Evolutionary conservation across 257 asterid species (phyloP).

Genomic region (Gentiana dahurica): DNA sequence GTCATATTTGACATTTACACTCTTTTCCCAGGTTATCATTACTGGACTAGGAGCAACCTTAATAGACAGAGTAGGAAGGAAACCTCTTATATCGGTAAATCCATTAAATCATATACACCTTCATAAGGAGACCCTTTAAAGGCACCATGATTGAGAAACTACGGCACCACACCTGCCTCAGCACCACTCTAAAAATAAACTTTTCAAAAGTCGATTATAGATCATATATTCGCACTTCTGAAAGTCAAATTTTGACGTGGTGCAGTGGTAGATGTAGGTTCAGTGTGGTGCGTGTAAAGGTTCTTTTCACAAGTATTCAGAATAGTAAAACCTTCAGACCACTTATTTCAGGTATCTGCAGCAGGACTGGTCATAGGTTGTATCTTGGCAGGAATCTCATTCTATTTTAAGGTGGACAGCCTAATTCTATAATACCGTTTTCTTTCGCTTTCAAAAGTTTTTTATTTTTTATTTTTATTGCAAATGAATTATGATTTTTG

Average conservation of each 20-base stretch:
- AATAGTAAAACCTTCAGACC: too few species aligned
- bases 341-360: slow-evolving; percentile 56
- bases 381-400: slow-evolving; percentile 56
- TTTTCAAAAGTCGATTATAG: too few species aligned
- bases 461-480: too few species aligned
- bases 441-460: too few species aligned
- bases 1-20: neutral
- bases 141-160: neutral
- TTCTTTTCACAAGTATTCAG: too few species aligned
- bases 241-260: too few species aligned
- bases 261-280: too few species aligned
- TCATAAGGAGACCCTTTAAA: neutral
- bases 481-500: neutral
- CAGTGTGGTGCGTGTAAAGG: too few species aligned
- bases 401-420: slow-evolving; percentile 54
- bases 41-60: slow-evolving; percentile 68
- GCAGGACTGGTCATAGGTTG: slow-evolving; percentile 77
- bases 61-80: slow-evolving; percentile 75
- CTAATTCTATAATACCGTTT: neutral
- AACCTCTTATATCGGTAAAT: slow-evolving; percentile 76
- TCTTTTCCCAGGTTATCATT: slow-evolving; percentile 42
- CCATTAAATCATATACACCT: slow-evolving; percentile 1
- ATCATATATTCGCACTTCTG: too few species aligned
- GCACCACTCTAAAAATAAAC: too few species aligned
- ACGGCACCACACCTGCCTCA: too few species aligned